These are phyloP conservation scores for Incumbomyces lentus DNA, from an alignment of 2,329 filamentous ascomycete species.

Conservation along the genomic window DNA sequence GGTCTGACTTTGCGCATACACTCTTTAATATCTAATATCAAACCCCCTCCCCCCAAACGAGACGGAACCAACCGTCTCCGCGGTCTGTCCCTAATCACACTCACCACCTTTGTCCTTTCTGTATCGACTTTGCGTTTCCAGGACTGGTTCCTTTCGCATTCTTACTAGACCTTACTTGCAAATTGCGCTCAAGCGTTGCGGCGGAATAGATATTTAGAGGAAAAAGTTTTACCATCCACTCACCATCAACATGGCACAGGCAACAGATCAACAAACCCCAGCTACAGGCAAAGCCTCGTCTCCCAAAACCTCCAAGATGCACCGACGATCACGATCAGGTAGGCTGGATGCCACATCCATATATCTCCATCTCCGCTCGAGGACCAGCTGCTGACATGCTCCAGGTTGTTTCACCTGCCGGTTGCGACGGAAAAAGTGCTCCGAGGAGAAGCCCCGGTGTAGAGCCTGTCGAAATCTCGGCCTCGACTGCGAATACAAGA, in stretches of 20 bases:
- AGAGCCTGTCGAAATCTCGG: conserved; percentile 61
- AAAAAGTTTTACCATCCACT: background rate
- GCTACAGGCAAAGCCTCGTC: conserved; percentile 24
- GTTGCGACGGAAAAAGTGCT: conserved; percentile 59
- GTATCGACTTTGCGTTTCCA: background rate
- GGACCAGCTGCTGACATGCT: conserved; percentile 3
- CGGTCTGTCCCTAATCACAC: too few species aligned
- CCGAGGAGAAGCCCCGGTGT: conserved; percentile 55
- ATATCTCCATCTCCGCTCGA: background rate
- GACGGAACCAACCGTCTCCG: too few species aligned
- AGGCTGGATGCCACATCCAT: conserved; percentile 32
- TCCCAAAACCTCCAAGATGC: conserved; percentile 60
- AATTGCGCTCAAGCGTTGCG: too few species aligned
- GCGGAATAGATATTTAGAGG: too few species aligned
- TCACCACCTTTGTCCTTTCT: background rate
- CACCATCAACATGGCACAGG: conserved; percentile 13
- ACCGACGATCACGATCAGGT: conserved; percentile 91
- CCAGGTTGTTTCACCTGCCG: conserved; percentile 59
- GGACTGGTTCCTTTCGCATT: conserved; percentile 6
- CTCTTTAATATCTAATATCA: conserved; percentile 17
- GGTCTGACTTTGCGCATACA: conserved; percentile 31
- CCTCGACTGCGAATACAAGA: conserved; percentile 88
- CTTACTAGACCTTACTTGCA: background rate
- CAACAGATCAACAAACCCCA: conserved; percentile 14
- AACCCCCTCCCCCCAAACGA: too few species aligned